These are phyloP conservation scores for Fusarium humuli DNA, from an alignment of 2,329 filamentous ascomycete genomes.

Conservation along the genomic window DNA sequence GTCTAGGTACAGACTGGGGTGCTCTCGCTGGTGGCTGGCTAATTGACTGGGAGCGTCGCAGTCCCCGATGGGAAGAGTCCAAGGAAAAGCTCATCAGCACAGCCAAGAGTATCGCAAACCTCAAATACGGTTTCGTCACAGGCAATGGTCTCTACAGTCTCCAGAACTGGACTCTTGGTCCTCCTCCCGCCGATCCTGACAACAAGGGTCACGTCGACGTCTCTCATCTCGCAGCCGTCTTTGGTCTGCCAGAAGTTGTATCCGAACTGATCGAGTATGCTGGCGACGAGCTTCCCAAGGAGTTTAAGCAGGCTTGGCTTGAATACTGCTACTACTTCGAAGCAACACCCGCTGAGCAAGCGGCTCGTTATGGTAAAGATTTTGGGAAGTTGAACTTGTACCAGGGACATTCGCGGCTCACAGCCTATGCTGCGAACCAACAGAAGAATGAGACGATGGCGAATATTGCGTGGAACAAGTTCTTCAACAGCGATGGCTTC, in stretches of 20 bases:
- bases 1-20: slow-evolving; percentile 70
- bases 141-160: slow-evolving; percentile 65
- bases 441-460: slow-evolving; percentile 61
- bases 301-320: slow-evolving; percentile 66
- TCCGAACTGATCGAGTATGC: slow-evolving; percentile 66
- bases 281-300: slow-evolving; percentile 57
- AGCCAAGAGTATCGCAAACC: slow-evolving; percentile 62
- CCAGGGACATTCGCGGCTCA: slow-evolving; percentile 69
- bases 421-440: slow-evolving; percentile 63
- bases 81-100: slow-evolving; percentile 61
- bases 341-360: slow-evolving; percentile 62
- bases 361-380: slow-evolving; percentile 61
- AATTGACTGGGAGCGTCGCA: slow-evolving; percentile 69
- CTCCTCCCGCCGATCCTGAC: slow-evolving; percentile 63
- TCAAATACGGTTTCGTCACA: slow-evolving; percentile 70
- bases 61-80: slow-evolving; percentile 64
- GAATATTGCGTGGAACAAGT: slow-evolving; percentile 65
- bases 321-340: slow-evolving; percentile 71
- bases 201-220: slow-evolving; percentile 65
- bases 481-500: slow-evolving; percentile 61
- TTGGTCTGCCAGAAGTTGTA: slow-evolving; percentile 68
- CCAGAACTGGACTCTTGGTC: slow-evolving; percentile 60
- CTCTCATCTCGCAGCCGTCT: slow-evolving; percentile 68
- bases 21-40: slow-evolving; percentile 68
- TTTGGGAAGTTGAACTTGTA: slow-evolving; percentile 62